A percentile compares a stretch with the other conserved stretches of the same genome.
phyloP scores from a whole-genome alignment of 1,284 basidiomycete genomes.

The Lentinula novae-zelandiae region DNA sequence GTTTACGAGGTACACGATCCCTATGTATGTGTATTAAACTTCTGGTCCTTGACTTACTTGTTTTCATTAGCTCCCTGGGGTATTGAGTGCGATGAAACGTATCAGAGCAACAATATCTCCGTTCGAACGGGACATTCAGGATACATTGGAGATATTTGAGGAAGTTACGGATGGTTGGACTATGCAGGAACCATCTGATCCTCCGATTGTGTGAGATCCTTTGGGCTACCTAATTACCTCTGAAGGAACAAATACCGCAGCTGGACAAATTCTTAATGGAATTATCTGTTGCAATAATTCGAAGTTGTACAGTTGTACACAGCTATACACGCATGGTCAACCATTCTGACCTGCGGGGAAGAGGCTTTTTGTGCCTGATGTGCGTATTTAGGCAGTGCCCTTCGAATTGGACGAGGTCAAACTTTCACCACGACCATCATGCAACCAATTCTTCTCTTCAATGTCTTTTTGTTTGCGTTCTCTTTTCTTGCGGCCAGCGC shows the following conservation, averaged over 20 bases:
- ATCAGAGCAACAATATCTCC: not conserved
- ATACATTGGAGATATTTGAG: not conserved
- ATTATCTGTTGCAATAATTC: not conserved
- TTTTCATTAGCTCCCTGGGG: slow-evolving; percentile 1
- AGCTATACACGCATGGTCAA: not conserved
- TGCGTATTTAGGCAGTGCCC: not conserved
- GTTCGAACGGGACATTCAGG: not conserved
- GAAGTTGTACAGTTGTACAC: not conserved
- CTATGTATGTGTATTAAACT: not conserved
- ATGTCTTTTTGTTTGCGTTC: not conserved
- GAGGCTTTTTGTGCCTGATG: not conserved
- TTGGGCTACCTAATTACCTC: not conserved
- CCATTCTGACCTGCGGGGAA: not conserved
- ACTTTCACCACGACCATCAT: not conserved
- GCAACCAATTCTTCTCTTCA: not conserved
- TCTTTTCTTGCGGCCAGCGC: not conserved
- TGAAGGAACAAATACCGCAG: not conserved
- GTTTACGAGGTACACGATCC: not conserved
- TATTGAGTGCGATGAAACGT: not conserved
- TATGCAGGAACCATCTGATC: not conserved
- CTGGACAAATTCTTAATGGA: slow-evolving; percentile 28
- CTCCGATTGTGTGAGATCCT: not conserved
- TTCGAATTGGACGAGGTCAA: not conserved
- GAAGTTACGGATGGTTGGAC: not conserved
- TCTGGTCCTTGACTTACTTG: not conserved